phyloP scores from a whole-genome alignment of 2,329 filamentous ascomycete species.

The Diaporthe citriasiana region DNA sequence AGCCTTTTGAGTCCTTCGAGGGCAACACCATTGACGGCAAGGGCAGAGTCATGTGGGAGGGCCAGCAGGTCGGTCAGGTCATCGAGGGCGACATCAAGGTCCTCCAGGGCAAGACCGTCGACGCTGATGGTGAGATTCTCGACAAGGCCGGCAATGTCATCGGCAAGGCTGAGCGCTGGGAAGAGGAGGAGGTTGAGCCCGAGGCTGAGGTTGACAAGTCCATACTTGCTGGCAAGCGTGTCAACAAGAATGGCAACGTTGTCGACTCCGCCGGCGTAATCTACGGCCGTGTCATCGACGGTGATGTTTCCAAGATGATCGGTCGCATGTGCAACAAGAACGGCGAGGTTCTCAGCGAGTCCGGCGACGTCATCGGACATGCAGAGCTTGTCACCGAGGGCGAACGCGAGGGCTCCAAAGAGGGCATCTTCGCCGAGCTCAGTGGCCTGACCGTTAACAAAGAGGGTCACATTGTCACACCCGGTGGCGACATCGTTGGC shows the following conservation, averaged over 20 bases:
- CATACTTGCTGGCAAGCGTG: slow-evolving; percentile 75
- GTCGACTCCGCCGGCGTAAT: slow-evolving; percentile 68
- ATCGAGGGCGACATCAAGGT: slow-evolving; percentile 75
- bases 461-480: slow-evolving; percentile 77
- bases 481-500: slow-evolving; percentile 79
- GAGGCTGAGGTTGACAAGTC: slow-evolving; percentile 71
- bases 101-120: slow-evolving; percentile 75
- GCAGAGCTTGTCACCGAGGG: slow-evolving; percentile 78
- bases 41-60: slow-evolving; percentile 66
- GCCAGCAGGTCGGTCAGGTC: slow-evolving; percentile 71
- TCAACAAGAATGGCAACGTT: slow-evolving; percentile 78
- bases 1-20: slow-evolving; percentile 72
- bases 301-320: slow-evolving; percentile 72
- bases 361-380: slow-evolving; percentile 77
- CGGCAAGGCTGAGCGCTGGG: slow-evolving; percentile 78
- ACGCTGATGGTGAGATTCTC: slow-evolving; percentile 77
- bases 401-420: slow-evolving; percentile 73
- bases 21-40: slow-evolving; percentile 66
- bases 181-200: slow-evolving; percentile 63
- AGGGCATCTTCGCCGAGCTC: slow-evolving; percentile 78
- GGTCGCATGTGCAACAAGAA: slow-evolving; percentile 80
- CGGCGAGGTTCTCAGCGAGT: slow-evolving; percentile 79
- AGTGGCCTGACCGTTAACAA: slow-evolving; percentile 75
- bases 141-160: slow-evolving; percentile 77
- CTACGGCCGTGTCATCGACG: slow-evolving; percentile 77